phyloP scores from a whole-genome alignment of 495 filamentous ascomycete species.

The Podospora appendiculata region DNA sequence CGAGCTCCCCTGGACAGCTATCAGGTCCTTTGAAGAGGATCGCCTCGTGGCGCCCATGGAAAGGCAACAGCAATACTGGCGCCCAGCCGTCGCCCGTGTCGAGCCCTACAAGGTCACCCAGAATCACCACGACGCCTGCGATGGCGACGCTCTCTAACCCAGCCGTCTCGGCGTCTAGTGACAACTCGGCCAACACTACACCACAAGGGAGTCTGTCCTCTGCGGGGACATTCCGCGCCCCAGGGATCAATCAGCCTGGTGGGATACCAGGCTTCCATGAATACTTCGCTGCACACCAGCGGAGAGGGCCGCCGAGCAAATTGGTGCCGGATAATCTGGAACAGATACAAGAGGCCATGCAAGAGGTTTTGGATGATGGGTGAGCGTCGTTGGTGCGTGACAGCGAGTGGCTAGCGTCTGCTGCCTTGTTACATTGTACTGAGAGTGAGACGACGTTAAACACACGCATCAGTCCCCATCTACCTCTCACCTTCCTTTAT shows the following conservation, averaged over 20 bases:
- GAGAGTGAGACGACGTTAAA: no score
- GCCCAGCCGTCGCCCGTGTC: conserved; percentile 7
- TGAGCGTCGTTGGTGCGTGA: no score
- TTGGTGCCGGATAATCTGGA: conserved; percentile 33
- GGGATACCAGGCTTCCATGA: conserved; percentile 42
- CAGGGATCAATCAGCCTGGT: conserved; percentile 49
- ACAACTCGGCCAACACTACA: conserved; percentile 1
- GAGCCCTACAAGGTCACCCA: conserved; percentile 10
- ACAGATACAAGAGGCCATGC: conserved; percentile 30
- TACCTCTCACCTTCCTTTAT: no score
- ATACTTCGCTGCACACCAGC: conserved; percentile 30
- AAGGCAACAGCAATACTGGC: conserved; percentile 9
- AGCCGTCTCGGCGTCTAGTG: not conserved
- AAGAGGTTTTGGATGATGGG: conserved; percentile 29
- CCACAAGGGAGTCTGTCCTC: conserved; percentile 14
- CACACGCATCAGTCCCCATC: no score
- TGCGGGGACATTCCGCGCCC: conserved; percentile 22
- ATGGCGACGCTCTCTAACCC: conserved; percentile 8
- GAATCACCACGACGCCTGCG: not conserved
- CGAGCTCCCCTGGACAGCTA: conserved; percentile 5
- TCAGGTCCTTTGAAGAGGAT: conserved; percentile 28
- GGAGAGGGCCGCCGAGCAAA: conserved; percentile 31
- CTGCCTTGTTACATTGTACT: no score
- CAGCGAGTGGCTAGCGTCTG: no score
- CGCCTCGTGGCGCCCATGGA: conserved; percentile 43